Percentiles rank a stretch among this genome's conserved stretches.
These are phyloP conservation scores for Cucurbita pepo DNA, from an alignment of 306 rosid species.

Conservation along the genomic window DNA sequence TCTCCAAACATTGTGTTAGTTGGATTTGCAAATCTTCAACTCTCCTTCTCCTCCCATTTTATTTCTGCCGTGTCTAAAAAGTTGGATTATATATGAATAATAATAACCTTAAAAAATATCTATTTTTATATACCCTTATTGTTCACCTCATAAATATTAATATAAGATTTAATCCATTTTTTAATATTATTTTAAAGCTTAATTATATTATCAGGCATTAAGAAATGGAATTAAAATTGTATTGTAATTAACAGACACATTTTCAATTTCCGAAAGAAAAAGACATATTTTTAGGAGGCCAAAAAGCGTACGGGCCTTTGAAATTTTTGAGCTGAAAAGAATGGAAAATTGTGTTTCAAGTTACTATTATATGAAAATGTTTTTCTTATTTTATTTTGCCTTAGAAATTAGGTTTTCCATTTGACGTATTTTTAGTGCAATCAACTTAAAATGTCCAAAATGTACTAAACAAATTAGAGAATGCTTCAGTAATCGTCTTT, in stretches of 20 bases:
- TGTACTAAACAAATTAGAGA: not conserved
- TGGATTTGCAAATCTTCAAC: not conserved
- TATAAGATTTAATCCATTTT: not conserved
- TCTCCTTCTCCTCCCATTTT: not conserved
- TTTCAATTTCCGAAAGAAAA: not conserved
- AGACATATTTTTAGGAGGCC: not conserved
- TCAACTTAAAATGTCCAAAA: not conserved
- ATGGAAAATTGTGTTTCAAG: constrained; percentile 5
- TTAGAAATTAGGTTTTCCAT: not conserved
- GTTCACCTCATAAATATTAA: not conserved
- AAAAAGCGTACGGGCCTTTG: not conserved
- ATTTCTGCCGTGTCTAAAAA: not conserved
- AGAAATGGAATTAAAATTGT: not conserved
- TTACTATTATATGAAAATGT: not conserved
- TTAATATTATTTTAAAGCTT: not conserved
- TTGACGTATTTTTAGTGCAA: constrained; percentile 3
- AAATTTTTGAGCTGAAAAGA: not conserved
- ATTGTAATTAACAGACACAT: not conserved
- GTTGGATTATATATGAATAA: not conserved
- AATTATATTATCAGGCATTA: not conserved
- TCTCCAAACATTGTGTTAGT: not conserved
- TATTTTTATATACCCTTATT: not conserved
- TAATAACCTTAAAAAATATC: too few relatives aligned
- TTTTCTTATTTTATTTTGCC: not conserved
- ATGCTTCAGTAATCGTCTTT: too few relatives aligned